Evolutionary conservation across 257 asterid species (phyloP).

Genomic region (Solanum virginianum): DNA sequence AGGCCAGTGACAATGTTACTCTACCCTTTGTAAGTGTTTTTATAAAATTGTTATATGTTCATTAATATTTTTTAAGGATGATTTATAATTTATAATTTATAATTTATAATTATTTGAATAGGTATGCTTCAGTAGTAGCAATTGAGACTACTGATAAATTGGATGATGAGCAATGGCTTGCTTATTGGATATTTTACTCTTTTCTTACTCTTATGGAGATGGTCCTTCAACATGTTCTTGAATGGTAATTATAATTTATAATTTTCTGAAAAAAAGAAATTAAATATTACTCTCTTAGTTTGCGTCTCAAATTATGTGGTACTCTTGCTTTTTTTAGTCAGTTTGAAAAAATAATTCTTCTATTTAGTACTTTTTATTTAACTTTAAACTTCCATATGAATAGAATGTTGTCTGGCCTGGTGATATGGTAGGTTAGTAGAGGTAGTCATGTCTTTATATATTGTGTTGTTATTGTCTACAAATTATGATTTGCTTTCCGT

Average conservation of each 20-base stretch:
- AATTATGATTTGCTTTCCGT: too few relatives aligned
- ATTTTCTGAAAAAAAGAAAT: not conserved
- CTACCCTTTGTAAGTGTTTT: slow-evolving; percentile 24
- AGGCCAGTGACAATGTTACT: slow-evolving; percentile 32
- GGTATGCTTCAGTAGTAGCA: slow-evolving; percentile 38
- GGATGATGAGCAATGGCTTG: slow-evolving; percentile 50
- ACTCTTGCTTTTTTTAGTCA: fast-evolving
- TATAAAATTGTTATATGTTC: not conserved
- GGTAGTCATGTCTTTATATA: too few relatives aligned
- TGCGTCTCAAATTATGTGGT: not conserved
- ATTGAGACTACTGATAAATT: slow-evolving; percentile 26
- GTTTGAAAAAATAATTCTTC: not conserved
- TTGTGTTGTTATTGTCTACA: too few relatives aligned
- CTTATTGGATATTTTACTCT: slow-evolving; percentile 44
- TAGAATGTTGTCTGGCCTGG: too few relatives aligned
- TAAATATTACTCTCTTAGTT: fast-evolving
- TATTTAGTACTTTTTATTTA: not conserved
- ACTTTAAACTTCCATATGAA: not conserved
- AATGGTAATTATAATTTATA: slow-evolving; percentile 15
- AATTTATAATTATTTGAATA: not conserved
- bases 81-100: not conserved
- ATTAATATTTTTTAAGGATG: not conserved
- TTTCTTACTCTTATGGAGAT: slow-evolving; percentile 31
- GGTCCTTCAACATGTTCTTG: slow-evolving; percentile 19
- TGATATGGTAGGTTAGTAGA: too few relatives aligned